Percentiles rank a stretch among this genome's conserved stretches.
phyloP scores from a whole-genome alignment of 75 land plant genomes.

The Pinus tabuliformis region DNA sequence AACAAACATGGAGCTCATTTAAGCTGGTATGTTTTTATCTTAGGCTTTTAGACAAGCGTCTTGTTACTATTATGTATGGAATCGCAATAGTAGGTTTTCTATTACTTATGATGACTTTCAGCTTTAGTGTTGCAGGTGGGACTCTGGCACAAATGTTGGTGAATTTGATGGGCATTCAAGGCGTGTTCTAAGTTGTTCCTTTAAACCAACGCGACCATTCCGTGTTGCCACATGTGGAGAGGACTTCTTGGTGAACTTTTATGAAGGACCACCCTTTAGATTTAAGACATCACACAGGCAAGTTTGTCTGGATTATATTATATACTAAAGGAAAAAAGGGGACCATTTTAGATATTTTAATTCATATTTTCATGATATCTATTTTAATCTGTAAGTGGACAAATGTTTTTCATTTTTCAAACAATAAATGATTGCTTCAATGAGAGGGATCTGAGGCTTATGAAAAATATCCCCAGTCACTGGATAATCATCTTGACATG shows the following conservation, averaged over 20 bases:
- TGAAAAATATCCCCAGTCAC: neutral
- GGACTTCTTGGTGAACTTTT: conserved; percentile 91
- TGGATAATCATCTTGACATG: neutral
- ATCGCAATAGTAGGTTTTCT: neutral
- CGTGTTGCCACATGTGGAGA: conserved; percentile 96
- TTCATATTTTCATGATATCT: no score
- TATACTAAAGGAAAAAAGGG: no score
- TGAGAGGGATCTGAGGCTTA: neutral
- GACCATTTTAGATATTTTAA: no score
- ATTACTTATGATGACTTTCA: conserved; percentile 4
- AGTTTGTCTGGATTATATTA: conserved; percentile 9
- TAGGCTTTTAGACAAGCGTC: neutral
- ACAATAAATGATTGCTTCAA: neutral
- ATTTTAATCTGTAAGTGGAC: neutral
- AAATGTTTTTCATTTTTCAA: neutral
- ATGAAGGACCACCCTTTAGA: conserved; percentile 97
- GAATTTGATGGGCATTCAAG: conserved; percentile 96
- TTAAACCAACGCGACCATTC: conserved; percentile 93
- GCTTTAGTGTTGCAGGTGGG: conserved; percentile 74
- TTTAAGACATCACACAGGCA: conserved; percentile 93
- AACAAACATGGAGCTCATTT: neutral
- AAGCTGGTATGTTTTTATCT: neutral
- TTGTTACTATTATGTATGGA: neutral
- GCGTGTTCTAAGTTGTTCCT: conserved; percentile 94
- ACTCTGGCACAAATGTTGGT: conserved; percentile 87